Evolutionary conservation across 2,329 filamentous ascomycete species (phyloP).

Genomic region (Cercospora zeina): DNA sequence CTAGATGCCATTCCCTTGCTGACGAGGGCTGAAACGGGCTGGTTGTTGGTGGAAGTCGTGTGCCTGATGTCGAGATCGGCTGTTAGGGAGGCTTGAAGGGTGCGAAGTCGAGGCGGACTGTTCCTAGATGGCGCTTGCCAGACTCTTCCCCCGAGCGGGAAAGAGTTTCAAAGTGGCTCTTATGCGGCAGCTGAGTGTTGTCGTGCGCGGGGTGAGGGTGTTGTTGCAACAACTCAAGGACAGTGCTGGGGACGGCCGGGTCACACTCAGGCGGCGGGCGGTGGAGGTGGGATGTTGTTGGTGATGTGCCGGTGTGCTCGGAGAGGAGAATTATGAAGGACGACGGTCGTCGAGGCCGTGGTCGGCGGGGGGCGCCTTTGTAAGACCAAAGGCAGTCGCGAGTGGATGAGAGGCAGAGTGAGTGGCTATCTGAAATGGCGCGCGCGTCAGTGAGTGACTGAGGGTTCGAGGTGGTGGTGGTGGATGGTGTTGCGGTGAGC

Average conservation of each 20-base stretch:
- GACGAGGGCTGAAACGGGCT: constrained; percentile 20
- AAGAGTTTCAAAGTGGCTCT: constrained; percentile 97
- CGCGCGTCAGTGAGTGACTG: constrained; percentile 11
- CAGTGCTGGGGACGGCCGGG: constrained; percentile 44
- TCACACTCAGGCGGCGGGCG: constrained; percentile 36
- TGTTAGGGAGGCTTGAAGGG: constrained; percentile 94
- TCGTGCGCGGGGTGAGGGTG: constrained; percentile 52
- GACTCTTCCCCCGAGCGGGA: constrained; percentile 97
- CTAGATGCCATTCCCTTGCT: constrained; percentile 70
- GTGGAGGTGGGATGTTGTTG: constrained; percentile 52
- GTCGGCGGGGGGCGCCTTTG: constrained; percentile 46
- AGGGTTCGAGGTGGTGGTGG: not conserved
- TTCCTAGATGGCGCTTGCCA: constrained; percentile 74
- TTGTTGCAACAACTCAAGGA: constrained; percentile 48
- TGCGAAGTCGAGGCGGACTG: constrained; percentile 83
- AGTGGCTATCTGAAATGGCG: constrained; percentile 8
- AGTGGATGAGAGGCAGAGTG: constrained; percentile 18
- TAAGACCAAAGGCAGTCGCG: constrained; percentile 39
- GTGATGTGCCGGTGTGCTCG: constrained; percentile 50
- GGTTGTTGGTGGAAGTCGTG: constrained; percentile 26
- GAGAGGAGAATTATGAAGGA: constrained; percentile 33
- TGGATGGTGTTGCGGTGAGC: not conserved
- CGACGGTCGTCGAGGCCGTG: constrained; percentile 48
- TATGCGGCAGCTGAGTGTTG: constrained; percentile 97
- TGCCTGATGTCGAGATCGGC: constrained; percentile 35